Conservation (phyloP, 495 filamentous ascomycete genomes). For the Annulohypoxylon stygium region DNA sequence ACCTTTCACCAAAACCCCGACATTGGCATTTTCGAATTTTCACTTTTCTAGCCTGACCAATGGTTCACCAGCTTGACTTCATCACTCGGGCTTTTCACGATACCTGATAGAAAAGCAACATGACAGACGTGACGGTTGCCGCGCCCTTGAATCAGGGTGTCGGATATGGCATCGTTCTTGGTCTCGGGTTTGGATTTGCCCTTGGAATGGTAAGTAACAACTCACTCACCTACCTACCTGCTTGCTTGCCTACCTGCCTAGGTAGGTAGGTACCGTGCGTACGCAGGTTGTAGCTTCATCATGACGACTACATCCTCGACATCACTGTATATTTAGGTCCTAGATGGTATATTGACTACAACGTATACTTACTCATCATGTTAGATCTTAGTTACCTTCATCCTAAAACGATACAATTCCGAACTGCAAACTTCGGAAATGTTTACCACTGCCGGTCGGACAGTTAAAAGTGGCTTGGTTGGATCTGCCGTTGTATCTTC, state of each 20-base stretch:
- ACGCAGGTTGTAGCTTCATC: neutral
- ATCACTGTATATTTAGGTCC: neutral
- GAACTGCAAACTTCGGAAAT: slow-evolving; percentile 97
- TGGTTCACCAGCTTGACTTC: neutral
- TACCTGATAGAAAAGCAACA: slow-evolving; percentile 16
- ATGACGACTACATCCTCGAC: neutral
- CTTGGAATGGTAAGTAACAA: slow-evolving; percentile 75
- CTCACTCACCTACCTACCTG: neutral
- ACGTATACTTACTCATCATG: slow-evolving; percentile 23
- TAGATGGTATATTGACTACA: neutral
- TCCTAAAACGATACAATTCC: slow-evolving; percentile 87
- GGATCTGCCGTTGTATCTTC: slow-evolving; percentile 94
- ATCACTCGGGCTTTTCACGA: slow-evolving; percentile 8
- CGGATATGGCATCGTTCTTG: slow-evolving; percentile 87
- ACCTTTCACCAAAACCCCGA: slow-evolving; percentile 11
- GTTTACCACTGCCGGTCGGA: slow-evolving; percentile 94
- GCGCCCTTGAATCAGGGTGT: slow-evolving; percentile 76
- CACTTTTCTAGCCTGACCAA: slow-evolving; percentile 13
- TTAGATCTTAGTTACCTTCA: slow-evolving; percentile 77
- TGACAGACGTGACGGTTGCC: slow-evolving; percentile 39
- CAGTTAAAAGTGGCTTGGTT: slow-evolving; percentile 95
- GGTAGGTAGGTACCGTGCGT: too few relatives aligned
- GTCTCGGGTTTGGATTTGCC: slow-evolving; percentile 81
- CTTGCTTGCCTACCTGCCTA: too few relatives aligned
- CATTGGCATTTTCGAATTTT: neutral